phyloP scores from a whole-genome alignment of 129 eudicot species.

The Pittosporum tobira region DNA sequence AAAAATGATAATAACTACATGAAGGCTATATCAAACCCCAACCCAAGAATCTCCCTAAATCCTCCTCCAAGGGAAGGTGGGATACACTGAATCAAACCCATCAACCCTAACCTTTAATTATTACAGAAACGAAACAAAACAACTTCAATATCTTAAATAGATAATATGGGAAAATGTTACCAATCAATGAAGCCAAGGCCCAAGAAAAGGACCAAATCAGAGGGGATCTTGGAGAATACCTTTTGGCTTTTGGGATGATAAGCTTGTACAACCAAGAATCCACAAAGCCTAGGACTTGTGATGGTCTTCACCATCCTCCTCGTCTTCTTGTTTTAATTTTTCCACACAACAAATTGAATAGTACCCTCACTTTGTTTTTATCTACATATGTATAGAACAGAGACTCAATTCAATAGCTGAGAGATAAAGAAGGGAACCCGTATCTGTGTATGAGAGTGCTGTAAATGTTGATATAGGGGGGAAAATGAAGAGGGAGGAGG shows the following conservation, averaged over 20 bases:
- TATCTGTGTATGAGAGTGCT: background rate
- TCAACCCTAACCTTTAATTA: background rate
- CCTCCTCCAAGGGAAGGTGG: constrained; percentile 19
- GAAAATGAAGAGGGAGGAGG: background rate
- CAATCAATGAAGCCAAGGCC: constrained; percentile 82
- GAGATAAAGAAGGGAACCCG: constrained; percentile 11
- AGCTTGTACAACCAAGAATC: constrained; percentile 55
- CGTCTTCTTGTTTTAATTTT: constrained; percentile 26
- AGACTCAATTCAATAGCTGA: background rate
- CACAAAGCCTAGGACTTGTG: constrained; percentile 35
- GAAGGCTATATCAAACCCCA: constrained; percentile 30
- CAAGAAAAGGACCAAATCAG: constrained; percentile 75
- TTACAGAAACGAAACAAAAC: background rate
- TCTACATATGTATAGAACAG: background rate
- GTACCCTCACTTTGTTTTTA: background rate
- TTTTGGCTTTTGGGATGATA: constrained; percentile 76
- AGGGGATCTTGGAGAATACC: constrained; percentile 44
- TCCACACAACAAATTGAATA: background rate
- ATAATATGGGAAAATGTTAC: constrained; percentile 20
- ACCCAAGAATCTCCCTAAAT: constrained; percentile 28
- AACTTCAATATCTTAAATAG: background rate
- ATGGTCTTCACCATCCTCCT: constrained; percentile 44
- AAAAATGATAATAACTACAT: constrained; percentile 16
- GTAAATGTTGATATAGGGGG: background rate
- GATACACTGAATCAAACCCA: constrained; percentile 21